Base-by-base conservation (phyloP, 176 grass and related monocot species). In the Hyparrhenia diplandra region DNA sequence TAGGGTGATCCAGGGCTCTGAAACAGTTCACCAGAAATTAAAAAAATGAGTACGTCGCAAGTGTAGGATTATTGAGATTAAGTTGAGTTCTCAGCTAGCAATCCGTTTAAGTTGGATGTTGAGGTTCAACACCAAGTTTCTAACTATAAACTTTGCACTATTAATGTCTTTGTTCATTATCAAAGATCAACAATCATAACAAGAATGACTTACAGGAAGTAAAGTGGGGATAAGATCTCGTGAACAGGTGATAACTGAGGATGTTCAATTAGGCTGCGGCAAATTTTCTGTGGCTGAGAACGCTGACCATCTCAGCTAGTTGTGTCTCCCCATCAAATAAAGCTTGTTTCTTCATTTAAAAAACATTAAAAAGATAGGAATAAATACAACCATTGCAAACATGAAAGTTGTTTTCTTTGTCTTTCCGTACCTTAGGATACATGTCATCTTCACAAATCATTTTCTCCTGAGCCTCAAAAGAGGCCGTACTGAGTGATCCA, bases 361-460 rank as follows among this genome's bases (percentile, higher is more conserved):
- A 69, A 84, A 87, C 8, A 55, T 54, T 54, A 57, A 57, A 77
- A 32, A 18, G 6, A 71, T 10, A 69, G 49, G 64, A 41, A 49
- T 58, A 73, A 80, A 30, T 79, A 71, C 42, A 29, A 70, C 0
- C 28, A 66, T 24, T 69, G 42, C 54, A 34, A 40, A 79, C 21
- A 84, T 71, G 81, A 43, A 62, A 43, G 4, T 57, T 29, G 16
- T 27, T 30, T 10, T 6, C 51, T 10, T 59, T 60, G 31, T 51
- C 10, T 14, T 16, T 2, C 59, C 5, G 0, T 66, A 95, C 96
- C 92, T 92, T 92, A 2, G 71, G 61, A 64, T 94, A 89, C 37
- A 75, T 25, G 34, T 84, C 90, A 67, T 95, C 96, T 69, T 92
- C 92, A n/a, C 71, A 95, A 73, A 95, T 98, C 59, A 84, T 88